phyloP scores from a whole-genome alignment of 2,329 filamentous ascomycete species.

The Macrophomina pseudophaseolina region DNA sequence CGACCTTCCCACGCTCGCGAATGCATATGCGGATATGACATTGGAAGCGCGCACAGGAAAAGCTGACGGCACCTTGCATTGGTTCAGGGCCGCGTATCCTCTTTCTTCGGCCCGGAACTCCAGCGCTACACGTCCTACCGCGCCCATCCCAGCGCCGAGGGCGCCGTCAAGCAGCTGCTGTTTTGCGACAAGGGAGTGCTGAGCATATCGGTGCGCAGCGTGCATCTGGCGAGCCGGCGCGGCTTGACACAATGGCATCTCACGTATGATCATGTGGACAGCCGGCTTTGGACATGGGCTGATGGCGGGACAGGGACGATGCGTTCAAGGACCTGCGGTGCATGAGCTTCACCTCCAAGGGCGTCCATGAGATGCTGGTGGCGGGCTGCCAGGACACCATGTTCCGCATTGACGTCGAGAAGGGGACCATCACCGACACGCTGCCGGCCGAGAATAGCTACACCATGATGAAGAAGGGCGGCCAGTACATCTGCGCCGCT shows the following conservation, averaged over 20 bases:
- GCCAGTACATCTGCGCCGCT: conserved; percentile 88
- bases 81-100: conserved; percentile 81
- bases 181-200: conserved; percentile 92
- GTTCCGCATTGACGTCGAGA: conserved; percentile 74
- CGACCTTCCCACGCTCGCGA: not conserved
- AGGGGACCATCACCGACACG: conserved; percentile 51
- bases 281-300: not conserved
- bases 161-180: conserved; percentile 83
- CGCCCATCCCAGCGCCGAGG: conserved; percentile 74
- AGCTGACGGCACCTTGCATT: conserved; percentile 9
- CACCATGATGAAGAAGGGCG: conserved; percentile 86
- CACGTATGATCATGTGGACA: conserved; percentile 56
- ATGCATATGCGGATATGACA: not conserved
- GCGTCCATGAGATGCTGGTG: conserved; percentile 80
- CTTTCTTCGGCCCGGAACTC: conserved; percentile 84
- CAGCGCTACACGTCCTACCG: conserved; percentile 90
- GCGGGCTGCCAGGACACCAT: conserved; percentile 86
- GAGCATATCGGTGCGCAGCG: conserved; percentile 77
- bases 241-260: conserved; percentile 90
- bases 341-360: conserved; percentile 93
- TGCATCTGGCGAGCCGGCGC: conserved; percentile 86
- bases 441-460: conserved; percentile 77
- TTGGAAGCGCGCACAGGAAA: not conserved
- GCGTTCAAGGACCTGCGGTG: conserved; percentile 88
- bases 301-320: conserved; percentile 57